A percentile compares a stretch with the other conserved stretches of the same genome.
Evolutionary conservation across 805 yeast genomes (phyloP).

Genomic region (Wickerhamomyces kurtzmanii): DNA sequence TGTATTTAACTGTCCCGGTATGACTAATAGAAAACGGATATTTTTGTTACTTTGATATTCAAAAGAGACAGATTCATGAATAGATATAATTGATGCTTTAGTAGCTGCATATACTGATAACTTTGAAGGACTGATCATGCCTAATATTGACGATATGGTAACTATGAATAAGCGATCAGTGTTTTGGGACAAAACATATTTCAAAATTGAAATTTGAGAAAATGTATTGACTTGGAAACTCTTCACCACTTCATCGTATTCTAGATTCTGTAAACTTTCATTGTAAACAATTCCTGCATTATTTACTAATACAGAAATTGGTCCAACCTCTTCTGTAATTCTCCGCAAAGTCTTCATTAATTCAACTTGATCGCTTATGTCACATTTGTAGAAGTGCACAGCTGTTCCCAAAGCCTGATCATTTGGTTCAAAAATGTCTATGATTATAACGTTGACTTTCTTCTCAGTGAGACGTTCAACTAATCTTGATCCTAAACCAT

Average conservation of each 20-base stretch:
- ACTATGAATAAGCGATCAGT: constrained; percentile 60
- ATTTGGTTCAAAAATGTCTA: constrained; percentile 16
- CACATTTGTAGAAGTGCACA: constrained; percentile 49
- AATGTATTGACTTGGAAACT: constrained; percentile 56
- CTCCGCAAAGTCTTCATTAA: constrained; percentile 27
- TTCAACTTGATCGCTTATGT: constrained; percentile 42
- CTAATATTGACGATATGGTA: constrained; percentile 72
- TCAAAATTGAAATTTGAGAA: constrained; percentile 57
- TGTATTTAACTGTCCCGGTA: constrained; percentile 82
- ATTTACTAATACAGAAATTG: constrained; percentile 59
- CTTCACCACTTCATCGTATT: constrained; percentile 41
- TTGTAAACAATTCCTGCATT: constrained; percentile 71
- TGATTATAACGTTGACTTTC: constrained; percentile 13
- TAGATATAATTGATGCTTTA: constrained; percentile 73
- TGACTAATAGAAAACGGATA: constrained; percentile 60
- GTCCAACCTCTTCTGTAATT: constrained; percentile 37
- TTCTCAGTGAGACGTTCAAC: constrained; percentile 10
- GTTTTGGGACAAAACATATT: constrained; percentile 49
- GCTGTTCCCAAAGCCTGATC: constrained; percentile 11
- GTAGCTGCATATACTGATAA: constrained; percentile 76
- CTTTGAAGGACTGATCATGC: constrained; percentile 72
- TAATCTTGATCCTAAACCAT: constrained; percentile 23
- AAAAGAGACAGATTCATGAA: constrained; percentile 74
- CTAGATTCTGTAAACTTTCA: constrained; percentile 37
- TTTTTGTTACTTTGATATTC: constrained; percentile 50